Evolutionary conservation across 73 alveolate species (phyloP).

Genomic region (Paramecium tetraurelia): DNA sequence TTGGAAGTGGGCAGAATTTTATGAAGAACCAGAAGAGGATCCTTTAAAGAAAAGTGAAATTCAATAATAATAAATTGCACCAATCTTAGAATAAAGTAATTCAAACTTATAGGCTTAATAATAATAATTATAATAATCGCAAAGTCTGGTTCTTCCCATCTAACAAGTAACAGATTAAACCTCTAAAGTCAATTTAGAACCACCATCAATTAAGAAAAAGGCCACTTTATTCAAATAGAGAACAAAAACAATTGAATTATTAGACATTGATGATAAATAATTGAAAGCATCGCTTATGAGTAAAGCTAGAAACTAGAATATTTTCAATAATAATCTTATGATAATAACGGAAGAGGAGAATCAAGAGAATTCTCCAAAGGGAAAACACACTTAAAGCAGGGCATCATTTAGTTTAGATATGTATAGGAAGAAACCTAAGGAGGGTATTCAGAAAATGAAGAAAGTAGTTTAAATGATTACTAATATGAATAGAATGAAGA

Average conservation of each 20-base stretch:
- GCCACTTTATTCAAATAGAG: background rate
- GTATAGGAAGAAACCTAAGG: background rate
- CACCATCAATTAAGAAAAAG: background rate
- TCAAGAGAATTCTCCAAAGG: background rate
- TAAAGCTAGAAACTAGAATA: background rate
- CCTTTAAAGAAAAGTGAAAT: background rate
- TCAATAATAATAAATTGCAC: background rate
- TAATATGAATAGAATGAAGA: background rate
- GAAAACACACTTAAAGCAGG: background rate
- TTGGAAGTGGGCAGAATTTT: conserved; percentile 51
- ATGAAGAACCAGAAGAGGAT: conserved; percentile 40
- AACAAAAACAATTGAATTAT: background rate
- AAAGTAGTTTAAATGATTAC: background rate
- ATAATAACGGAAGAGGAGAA: background rate
- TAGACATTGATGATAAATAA: background rate
- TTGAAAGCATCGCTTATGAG: background rate
- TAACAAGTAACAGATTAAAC: background rate
- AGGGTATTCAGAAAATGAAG: background rate
- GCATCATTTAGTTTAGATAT: background rate
- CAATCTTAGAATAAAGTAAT: background rate
- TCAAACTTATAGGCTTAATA: background rate
- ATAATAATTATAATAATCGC: background rate
- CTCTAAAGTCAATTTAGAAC: background rate
- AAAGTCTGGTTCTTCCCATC: background rate
- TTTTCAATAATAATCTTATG: background rate